Evolutionary conservation across 2,329 filamentous ascomycete species (phyloP), one percentile per base, ranked within the genome.

Genomic region (Penicillium nordicum): DNA sequence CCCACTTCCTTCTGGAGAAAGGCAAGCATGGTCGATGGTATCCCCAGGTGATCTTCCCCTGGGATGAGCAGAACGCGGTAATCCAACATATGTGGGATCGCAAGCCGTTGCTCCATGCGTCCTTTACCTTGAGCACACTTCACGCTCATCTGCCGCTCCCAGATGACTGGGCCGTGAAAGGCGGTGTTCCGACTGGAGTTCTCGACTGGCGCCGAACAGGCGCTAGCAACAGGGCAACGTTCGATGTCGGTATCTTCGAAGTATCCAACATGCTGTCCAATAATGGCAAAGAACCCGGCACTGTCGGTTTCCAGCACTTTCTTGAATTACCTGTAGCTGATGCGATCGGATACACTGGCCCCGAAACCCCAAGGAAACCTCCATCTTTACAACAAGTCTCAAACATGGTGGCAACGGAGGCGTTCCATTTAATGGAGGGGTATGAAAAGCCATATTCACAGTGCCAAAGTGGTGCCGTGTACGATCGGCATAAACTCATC

Each of bases 181-280:
- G 65, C 1, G 64, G 68, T 2, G 64, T 67, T 1, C 69, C 69
- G 18, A 65, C 66, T 21, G 65, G 57, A 34, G 50, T 63, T 2
- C 57, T 59, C 25, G 57, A 63, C 50, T 68, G 64, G 67, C 62
- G 60, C 52, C 60, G 60, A 21, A 61, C 60, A 8, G 66, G 63
- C 34, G 65, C 65, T 3, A 58, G 61, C 12, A 76, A 69, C 58
- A 64, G 73, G 50, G 72, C 75, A 4, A 72, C 73, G 2, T 78
- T 78, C 53, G 76, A 78, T 41, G 60, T 78, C 3, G 75, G 76
- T 2, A 69, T 78, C 12, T 78, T 76, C 48, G 78, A 81, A 61
- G 69, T 79, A 2, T 79, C 79, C 0, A 80, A 78, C 55, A 80
- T 81, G 79, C 68, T 79, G 4, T 73, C 71, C 18, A 69, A 72